Evolutionary conservation across 495 filamentous ascomycete species (phyloP), one percentile per base, ranked within the genome.

Genomic region (Aspergillus cavernicola): DNA sequence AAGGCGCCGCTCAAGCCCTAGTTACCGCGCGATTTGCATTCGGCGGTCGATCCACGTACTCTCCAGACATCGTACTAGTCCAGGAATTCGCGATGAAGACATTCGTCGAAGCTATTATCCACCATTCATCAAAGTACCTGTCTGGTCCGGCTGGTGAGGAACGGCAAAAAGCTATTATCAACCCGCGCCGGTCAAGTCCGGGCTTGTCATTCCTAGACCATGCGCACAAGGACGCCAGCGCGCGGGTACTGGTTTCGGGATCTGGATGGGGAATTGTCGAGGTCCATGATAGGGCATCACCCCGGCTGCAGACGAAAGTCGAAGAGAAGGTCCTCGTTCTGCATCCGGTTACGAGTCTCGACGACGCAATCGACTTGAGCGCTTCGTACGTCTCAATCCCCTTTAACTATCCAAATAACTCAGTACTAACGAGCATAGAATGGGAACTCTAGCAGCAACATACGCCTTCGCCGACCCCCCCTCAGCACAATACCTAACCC

Each of bases 51-150:
- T 79, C 77, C 0, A 66, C 76, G 0, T 82, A 81, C 63, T 70
- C 76, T 4, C 80, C 80, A 1, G 80, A 81, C 58, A 16, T 78
- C 3, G 78, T 82, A 1, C 55, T 82, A 0, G 80, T 84, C 19
- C 76, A 84, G 46, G 79, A 82, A 57, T 82, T 75, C 53, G 69
- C 66, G 5, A 78, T 78, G 68, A 69, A 76, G 46, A 61, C 65
- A 0, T 80, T 83, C 43, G 53, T 78, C 0, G 67, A 77, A 41
- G 69, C 74, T 1, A 67, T 73, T 4, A 63, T 76, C 13, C 58
- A 66, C 15, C 65, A 67, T 13, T 54, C 67, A 0, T 70, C 67
- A 1, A 64, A 56, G 23, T 71, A 70, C 50, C 58, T 72, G 12
- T 62, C 62, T 11, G 63, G 64, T 6, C 61, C 65, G 29, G 63